These are phyloP conservation scores for Populus euphratica DNA, from an alignment of 345 rosid species.

Conservation along the genomic window DNA sequence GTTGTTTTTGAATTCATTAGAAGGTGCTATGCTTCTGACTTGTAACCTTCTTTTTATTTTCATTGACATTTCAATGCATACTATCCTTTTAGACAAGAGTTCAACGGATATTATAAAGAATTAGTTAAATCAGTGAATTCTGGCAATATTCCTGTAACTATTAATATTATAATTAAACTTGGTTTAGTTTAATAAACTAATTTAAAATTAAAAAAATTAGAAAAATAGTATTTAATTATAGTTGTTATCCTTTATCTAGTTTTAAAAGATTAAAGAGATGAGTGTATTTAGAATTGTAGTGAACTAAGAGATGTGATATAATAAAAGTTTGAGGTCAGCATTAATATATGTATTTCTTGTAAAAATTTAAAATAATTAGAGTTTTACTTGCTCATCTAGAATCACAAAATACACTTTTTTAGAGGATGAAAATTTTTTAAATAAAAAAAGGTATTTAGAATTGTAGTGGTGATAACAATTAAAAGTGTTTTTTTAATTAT, in stretches of 20 bases:
- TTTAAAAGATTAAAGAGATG: conserved; percentile 3
- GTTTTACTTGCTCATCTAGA: too few species aligned
- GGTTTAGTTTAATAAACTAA: too few species aligned
- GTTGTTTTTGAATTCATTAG: neutral
- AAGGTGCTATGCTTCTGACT: neutral
- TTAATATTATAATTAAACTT: conserved; percentile 28
- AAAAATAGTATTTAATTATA: neutral
- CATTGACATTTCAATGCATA: conserved; percentile 13
- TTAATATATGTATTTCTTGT: too few species aligned
- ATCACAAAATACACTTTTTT: too few species aligned
- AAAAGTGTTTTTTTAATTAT: too few species aligned
- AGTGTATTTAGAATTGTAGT: too few species aligned
- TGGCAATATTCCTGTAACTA: conserved; percentile 48
- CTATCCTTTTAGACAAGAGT: conserved; percentile 61
- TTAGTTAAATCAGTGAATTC: conserved; percentile 72
- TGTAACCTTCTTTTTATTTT: neutral
- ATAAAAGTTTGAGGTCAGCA: too few species aligned
- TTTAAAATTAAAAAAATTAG: neutral
- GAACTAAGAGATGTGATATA: too few species aligned
- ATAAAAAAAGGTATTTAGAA: too few species aligned
- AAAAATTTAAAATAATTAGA: too few species aligned
- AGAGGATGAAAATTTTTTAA: too few species aligned
- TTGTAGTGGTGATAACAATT: too few species aligned
- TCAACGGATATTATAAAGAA: conserved; percentile 81
- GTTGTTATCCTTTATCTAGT: neutral